Percentiles rank a stretch among this genome's conserved stretches.
Conservation (phyloP, 495 filamentous ascomycete genomes). For the Penicillium manginii region DNA sequence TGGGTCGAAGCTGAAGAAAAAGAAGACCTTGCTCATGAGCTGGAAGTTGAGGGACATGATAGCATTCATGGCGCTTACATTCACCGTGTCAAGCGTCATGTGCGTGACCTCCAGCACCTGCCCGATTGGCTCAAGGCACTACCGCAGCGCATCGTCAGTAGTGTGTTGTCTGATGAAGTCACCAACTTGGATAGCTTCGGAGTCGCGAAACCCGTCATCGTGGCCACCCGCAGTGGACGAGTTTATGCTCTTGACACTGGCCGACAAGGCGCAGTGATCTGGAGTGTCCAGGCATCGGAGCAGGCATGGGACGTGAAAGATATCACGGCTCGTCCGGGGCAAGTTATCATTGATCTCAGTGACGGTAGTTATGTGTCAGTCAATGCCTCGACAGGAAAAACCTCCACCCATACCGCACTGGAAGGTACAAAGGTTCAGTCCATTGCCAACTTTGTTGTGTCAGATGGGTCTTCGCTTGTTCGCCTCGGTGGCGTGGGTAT, state of each 20-base stretch:
- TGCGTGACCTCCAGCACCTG: conserved; percentile 77
- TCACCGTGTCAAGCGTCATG: conserved; percentile 82
- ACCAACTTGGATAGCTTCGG: conserved; percentile 79
- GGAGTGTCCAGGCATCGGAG: conserved; percentile 65
- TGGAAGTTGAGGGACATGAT: conserved; percentile 85
- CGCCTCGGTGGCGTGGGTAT: conserved; percentile 35
- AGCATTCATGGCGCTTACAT: conserved; percentile 79
- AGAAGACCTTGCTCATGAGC: conserved; percentile 73
- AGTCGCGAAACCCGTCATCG: conserved; percentile 77
- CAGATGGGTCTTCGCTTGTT: conserved; percentile 24
- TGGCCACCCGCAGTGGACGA: conserved; percentile 80
- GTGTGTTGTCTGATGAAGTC: conserved; percentile 64
- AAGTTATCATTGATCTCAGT: conserved; percentile 59
- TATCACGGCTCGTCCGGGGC: conserved; percentile 62
- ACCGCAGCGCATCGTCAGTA: conserved; percentile 67
- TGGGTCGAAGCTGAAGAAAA: conserved; percentile 74
- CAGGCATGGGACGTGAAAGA: conserved; percentile 71
- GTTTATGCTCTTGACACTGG: conserved; percentile 79
- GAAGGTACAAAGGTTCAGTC: conserved; percentile 34
- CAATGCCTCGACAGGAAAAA: conserved; percentile 59
- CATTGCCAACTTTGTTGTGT: conserved; percentile 33
- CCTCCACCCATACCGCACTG: conserved; percentile 43
- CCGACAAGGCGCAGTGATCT: conserved; percentile 73
- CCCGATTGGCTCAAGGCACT: conserved; percentile 71
- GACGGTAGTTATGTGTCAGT: conserved; percentile 62